Evolutionary conservation across 2,329 filamentous ascomycete species (phyloP).

Genomic region (Colletotrichum godetiae): DNA sequence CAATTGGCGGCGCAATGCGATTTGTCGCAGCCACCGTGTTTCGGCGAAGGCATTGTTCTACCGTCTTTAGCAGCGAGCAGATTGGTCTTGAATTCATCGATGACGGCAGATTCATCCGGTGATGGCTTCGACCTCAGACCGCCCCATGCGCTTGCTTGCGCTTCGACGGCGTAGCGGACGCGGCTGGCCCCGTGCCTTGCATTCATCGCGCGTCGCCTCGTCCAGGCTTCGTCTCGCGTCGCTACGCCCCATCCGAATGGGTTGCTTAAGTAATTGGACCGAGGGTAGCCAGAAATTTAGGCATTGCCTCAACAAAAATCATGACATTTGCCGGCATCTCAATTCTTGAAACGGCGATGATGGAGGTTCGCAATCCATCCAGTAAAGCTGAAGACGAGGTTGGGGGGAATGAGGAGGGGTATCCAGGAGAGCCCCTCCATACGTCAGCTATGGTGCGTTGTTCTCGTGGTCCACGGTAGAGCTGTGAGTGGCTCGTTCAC

Average conservation of each 20-base stretch:
- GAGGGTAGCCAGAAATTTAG: constrained; percentile 18
- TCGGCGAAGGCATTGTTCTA: constrained; percentile 14
- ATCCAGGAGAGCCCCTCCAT: constrained; percentile 21
- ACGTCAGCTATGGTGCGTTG: constrained; percentile 35
- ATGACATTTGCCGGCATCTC: constrained; percentile 12
- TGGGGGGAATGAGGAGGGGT: constrained; percentile 21
- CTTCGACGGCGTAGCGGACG: constrained; percentile 28
- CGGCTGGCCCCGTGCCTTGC: constrained; percentile 31
- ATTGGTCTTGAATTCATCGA: constrained; percentile 27
- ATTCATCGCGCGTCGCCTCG: constrained; percentile 24
- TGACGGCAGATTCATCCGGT: constrained; percentile 31
- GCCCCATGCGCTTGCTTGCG: constrained; percentile 19
- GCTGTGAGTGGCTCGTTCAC: constrained; percentile 33
- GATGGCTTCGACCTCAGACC: constrained; percentile 24
- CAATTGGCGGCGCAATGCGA: constrained; percentile 4
- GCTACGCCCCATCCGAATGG: constrained; percentile 25
- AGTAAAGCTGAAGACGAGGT: background rate
- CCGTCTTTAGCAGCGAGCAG: background rate
- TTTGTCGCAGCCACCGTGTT: constrained; percentile 16
- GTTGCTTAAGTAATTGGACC: constrained; percentile 25
- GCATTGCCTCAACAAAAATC: constrained; percentile 16
- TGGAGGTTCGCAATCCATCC: constrained; percentile 9
- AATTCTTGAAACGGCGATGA: constrained; percentile 28
- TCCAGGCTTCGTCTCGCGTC: constrained; percentile 20
- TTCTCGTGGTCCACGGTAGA: constrained; percentile 32